phyloP scores from a whole-genome alignment of 371 early-diverging fungal genomes.

The Umbelopsis sp. region DNA sequence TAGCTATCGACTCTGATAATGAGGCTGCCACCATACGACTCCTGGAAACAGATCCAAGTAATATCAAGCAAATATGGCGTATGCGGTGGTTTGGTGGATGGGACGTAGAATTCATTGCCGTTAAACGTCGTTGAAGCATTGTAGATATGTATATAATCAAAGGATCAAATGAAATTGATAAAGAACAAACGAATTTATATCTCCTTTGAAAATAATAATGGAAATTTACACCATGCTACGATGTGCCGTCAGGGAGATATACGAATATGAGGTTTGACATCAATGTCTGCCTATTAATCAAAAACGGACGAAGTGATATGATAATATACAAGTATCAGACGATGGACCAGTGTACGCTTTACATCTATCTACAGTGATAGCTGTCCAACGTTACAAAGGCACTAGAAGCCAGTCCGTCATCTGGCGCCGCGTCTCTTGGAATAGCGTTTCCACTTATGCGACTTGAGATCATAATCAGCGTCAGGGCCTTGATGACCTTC shows the following conservation, averaged over 20 bases:
- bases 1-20: conserved; percentile 11
- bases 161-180: no score
- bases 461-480: not conserved
- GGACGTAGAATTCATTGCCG: conserved; percentile 41
- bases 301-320: not conserved
- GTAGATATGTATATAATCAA: conserved; percentile 16
- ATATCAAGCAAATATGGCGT: conserved; percentile 26
- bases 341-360: not conserved
- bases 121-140: conserved; percentile 24
- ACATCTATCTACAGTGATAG: no score
- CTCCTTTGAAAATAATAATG: no score
- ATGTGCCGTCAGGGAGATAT: no score
- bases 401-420: no score
- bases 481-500: conserved; percentile 43
- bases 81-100: conserved; percentile 46
- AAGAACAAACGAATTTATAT: no score
- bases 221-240: no score
- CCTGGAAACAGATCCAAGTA: conserved; percentile 1
- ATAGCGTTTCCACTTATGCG: conserved; percentile 13
- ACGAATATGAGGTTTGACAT: no score
- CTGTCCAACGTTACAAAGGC: no score
- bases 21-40: not conserved
- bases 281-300: no score
- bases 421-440: not conserved
- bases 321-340: not conserved